phyloP scores from a whole-genome alignment of 2,329 filamentous ascomycete species.

The Colletotrichum scovillei region DNA sequence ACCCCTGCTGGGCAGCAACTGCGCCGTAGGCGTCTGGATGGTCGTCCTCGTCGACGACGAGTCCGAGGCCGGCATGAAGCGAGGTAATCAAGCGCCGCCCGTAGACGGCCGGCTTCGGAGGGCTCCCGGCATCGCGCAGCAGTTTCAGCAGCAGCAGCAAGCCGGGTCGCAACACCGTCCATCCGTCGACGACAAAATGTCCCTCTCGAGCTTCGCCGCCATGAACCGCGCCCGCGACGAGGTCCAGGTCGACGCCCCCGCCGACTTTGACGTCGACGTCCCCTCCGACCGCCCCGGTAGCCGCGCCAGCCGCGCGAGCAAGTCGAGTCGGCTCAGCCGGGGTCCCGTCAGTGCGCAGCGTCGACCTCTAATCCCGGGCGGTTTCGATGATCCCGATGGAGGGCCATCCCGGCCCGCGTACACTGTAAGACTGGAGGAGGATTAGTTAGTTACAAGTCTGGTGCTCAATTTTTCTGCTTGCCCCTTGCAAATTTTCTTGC shows the following conservation, averaged over 20 bases:
- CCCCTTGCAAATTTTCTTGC: neutral
- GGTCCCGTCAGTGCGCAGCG: neutral
- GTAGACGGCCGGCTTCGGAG: conserved; percentile 38
- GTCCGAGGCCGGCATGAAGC: conserved; percentile 35
- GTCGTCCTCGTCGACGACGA: conserved; percentile 78
- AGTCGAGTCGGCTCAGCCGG: conserved; percentile 23
- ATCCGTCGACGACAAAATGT: conserved; percentile 36
- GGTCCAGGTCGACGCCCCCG: neutral
- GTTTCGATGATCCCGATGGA: neutral
- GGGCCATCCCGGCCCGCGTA: neutral
- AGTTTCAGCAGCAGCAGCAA: neutral
- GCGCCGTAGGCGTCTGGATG: conserved; percentile 82
- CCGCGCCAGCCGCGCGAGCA: conserved; percentile 17
- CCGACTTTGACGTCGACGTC: neutral
- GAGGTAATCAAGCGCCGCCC: conserved; percentile 39
- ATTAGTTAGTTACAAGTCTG: neutral
- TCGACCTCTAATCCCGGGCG: neutral
- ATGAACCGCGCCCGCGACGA: conserved; percentile 29
- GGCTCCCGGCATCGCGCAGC: neutral
- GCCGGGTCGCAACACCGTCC: neutral
- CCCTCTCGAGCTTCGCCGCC: conserved; percentile 35
- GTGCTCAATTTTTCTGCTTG: neutral
- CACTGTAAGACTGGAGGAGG: conserved; percentile 27
- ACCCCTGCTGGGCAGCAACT: conserved; percentile 74
- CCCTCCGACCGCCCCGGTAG: conserved; percentile 19